These are phyloP conservation scores for Albizia julibrissin DNA, from an alignment of 306 rosid genomes.

Conservation along the genomic window DNA sequence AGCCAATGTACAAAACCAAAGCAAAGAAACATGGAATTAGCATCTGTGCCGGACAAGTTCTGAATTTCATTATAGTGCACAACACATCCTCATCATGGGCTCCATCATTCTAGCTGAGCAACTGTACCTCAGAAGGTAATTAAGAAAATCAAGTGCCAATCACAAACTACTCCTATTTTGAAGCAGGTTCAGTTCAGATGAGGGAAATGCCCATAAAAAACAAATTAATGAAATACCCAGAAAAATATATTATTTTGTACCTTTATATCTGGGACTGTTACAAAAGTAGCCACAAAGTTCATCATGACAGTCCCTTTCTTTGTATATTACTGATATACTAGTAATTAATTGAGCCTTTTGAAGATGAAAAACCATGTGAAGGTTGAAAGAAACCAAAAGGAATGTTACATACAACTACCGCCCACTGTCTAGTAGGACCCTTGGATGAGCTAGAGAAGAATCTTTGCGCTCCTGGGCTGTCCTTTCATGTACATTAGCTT, in stretches of 20 bases:
- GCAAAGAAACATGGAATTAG: too few relatives aligned
- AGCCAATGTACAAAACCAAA: too few relatives aligned
- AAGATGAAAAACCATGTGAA: neutral
- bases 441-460: neutral
- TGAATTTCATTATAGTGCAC: too few relatives aligned
- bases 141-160: too few relatives aligned
- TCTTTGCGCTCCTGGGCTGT: neutral
- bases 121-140: too few relatives aligned
- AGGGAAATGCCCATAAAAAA: too few relatives aligned
- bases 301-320: neutral
- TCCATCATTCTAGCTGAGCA: too few relatives aligned
- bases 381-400: neutral
- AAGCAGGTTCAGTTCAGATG: too few relatives aligned
- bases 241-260: neutral
- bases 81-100: too few relatives aligned
- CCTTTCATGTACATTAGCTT: constrained; percentile 27
- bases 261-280: neutral
- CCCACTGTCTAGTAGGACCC: constrained; percentile 40
- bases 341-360: neutral
- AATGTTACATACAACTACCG: neutral
- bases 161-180: too few relatives aligned
- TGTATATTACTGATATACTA: neutral
- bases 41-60: too few relatives aligned
- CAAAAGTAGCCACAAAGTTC: neutral
- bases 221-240: too few relatives aligned